A percentile compares a stretch with the other conserved stretches of the same genome.
These are phyloP conservation scores for Skeletonema potamos DNA, from an alignment of 108 stramenopile species.

Conservation along the genomic window DNA sequence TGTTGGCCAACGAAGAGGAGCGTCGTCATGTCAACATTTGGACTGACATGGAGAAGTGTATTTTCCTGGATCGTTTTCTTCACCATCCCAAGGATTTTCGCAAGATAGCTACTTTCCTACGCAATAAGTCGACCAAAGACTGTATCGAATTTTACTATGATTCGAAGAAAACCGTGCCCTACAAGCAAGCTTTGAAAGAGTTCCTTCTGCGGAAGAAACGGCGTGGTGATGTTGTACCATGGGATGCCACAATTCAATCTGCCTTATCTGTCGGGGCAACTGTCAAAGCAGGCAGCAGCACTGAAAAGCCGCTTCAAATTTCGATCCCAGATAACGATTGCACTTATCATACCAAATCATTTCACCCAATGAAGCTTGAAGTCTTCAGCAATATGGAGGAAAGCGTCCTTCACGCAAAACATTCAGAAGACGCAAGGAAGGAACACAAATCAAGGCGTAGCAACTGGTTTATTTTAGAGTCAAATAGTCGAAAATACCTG, in stretches of 20 bases:
- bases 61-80: constrained; percentile 95
- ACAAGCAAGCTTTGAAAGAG: constrained; percentile 86
- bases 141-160: constrained; percentile 94
- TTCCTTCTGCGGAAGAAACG: constrained; percentile 78
- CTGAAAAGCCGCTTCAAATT: constrained; percentile 73
- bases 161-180: constrained; percentile 85
- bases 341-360: constrained; percentile 53
- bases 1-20: constrained; percentile 55
- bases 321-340: constrained; percentile 58
- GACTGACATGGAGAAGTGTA: constrained; percentile 98
- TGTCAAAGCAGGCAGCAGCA: constrained; percentile 58
- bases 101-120: constrained; percentile 89
- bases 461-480: constrained; percentile 60
- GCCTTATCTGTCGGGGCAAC: constrained; percentile 70
- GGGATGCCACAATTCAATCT: constrained; percentile 86
- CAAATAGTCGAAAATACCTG: constrained; percentile 52
- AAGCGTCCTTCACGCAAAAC: constrained; percentile 27
- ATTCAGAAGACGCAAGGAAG: constrained; percentile 24
- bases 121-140: constrained; percentile 88
- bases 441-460: constrained; percentile 43
- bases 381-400: constrained; percentile 58
- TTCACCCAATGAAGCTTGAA: constrained; percentile 76
- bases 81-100: constrained; percentile 97
- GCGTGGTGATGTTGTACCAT: constrained; percentile 62
- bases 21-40: constrained; percentile 58